Conservation (phyloP, 164 flowering plant genomes). For the Nelumbo lutea region DNA sequence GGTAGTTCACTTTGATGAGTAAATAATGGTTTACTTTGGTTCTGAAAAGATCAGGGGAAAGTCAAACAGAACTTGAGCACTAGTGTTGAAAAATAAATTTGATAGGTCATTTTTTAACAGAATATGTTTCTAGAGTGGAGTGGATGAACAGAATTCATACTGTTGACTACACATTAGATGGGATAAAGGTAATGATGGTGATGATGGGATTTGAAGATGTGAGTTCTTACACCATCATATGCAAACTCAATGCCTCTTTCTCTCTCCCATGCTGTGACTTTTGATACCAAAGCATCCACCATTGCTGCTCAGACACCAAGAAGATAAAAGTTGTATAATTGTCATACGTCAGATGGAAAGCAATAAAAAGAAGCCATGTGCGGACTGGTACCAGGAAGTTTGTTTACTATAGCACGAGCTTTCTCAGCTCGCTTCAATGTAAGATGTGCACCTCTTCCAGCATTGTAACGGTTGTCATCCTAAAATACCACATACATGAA, state of each 20-base stretch:
- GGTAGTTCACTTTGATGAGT: no score
- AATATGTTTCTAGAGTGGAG: no score
- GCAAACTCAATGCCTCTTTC: slow-evolving; percentile 52
- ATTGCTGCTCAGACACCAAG: slow-evolving; percentile 37
- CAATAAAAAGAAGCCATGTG: not conserved
- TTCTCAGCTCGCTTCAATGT: slow-evolving; percentile 73
- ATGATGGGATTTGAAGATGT: not conserved
- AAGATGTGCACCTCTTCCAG: slow-evolving; percentile 78
- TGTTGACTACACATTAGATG: no score
- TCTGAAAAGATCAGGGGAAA: no score
- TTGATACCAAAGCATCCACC: slow-evolving; percentile 50
- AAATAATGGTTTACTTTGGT: no score
- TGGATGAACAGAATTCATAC: no score
- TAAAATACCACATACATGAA: slow-evolving; percentile 18
- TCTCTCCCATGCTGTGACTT: slow-evolving; percentile 52
- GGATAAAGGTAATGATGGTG: no score
- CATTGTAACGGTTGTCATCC: slow-evolving; percentile 77
- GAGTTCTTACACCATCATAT: slow-evolving; percentile 63
- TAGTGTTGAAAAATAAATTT: no score
- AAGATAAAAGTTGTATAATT: slow-evolving; percentile 2
- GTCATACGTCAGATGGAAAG: not conserved
- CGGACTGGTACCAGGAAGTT: slow-evolving; percentile 49
- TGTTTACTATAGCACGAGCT: slow-evolving; percentile 54
- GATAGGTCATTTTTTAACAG: no score
- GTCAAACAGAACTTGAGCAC: no score